A percentile compares a stretch with the other conserved stretches of the same genome.
Evolutionary conservation across 208 protist genomes (phyloP).

Genomic region (Acanthamoeba royreba): DNA sequence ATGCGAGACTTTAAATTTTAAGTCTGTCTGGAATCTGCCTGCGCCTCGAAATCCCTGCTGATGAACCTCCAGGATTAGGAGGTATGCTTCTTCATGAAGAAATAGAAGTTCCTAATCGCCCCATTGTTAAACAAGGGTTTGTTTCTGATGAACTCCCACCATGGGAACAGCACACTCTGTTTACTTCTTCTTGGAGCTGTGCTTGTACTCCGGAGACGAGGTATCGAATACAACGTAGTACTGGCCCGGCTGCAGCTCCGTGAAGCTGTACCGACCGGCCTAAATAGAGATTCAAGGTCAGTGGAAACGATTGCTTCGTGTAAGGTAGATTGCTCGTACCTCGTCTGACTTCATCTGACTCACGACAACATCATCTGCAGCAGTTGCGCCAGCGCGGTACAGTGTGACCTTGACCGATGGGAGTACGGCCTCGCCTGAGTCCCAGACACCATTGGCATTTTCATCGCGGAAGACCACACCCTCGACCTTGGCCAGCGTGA

Average conservation of each 20-base stretch:
- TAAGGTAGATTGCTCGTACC: neutral
- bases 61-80: no score
- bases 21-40: no score
- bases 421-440: neutral
- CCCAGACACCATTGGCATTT: constrained; percentile 2
- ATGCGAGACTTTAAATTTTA: no score
- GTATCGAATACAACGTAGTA: constrained; percentile 28
- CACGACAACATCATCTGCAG: neutral
- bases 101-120: no score
- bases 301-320: neutral
- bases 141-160: no score
- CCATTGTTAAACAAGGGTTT: no score
- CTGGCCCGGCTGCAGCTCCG: neutral
- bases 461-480: constrained; percentile 2
- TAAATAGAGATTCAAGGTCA: no score
- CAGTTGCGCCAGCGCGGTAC: neutral
- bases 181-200: constrained; percentile 30
- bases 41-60: no score
- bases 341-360: constrained; percentile 16
- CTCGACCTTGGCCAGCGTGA: constrained; percentile 12
- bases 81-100: no score
- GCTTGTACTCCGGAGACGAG: constrained; percentile 25
- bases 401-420: neutral
- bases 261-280: constrained; percentile 13
- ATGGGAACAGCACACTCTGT: no score